phyloP scores from a whole-genome alignment of 2,329 filamentous ascomycete genomes.

The Podosphaera fusca region DNA sequence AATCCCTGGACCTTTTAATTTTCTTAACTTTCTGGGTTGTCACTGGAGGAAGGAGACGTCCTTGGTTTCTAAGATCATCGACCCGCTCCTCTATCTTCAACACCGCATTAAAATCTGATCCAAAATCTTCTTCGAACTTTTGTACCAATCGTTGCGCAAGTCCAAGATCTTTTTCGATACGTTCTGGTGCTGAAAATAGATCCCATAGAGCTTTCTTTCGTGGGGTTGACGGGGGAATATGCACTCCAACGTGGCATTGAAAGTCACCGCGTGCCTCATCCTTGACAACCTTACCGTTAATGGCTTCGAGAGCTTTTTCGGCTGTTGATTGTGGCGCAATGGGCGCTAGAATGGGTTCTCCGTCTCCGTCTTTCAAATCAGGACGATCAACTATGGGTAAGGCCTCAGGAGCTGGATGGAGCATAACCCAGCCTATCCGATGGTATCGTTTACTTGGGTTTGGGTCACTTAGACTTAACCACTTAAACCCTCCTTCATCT shows the following conservation, averaged over 20 bases:
- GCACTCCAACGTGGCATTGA: conserved; percentile 88
- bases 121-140: conserved; percentile 70
- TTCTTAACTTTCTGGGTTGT: conserved; percentile 40
- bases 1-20: conserved; percentile 32
- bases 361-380: conserved; percentile 44
- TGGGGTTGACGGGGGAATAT: conserved; percentile 66
- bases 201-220: conserved; percentile 95
- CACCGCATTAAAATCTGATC: conserved; percentile 52
- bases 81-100: conserved; percentile 70
- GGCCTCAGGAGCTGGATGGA: conserved; percentile 56
- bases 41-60: conserved; percentile 47
- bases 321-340: conserved; percentile 34
- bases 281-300: conserved; percentile 93
- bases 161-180: conserved; percentile 72
- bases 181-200: conserved; percentile 79
- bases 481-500: conserved; percentile 78
- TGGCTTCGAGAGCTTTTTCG: conserved; percentile 73
- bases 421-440: conserved; percentile 94
- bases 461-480: conserved; percentile 85
- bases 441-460: conserved; percentile 95
- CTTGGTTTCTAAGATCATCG: conserved; percentile 53
- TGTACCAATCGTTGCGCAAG: conserved; percentile 61
- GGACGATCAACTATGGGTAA: conserved; percentile 41
- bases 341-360: conserved; percentile 25
- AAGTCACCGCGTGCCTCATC: conserved; percentile 89